Base-by-base conservation (phyloP, 1,284 basidiomycete species). In the Cutaneotrichosporon cavernicola region DNA sequence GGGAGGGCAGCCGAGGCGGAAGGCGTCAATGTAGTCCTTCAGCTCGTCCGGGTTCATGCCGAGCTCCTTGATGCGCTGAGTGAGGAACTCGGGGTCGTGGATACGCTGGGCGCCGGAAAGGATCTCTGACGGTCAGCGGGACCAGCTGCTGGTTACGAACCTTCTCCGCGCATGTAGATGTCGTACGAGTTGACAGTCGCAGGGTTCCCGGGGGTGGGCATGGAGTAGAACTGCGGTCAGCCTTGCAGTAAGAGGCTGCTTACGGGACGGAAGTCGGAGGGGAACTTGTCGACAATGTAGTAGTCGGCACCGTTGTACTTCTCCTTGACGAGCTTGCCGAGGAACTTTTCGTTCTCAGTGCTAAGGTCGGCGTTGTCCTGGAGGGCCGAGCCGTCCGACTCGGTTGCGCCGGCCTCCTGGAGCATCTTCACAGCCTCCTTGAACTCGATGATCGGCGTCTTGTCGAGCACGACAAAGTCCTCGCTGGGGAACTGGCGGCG, bases 151-250 rank as follows among this genome's bases (percentile, higher is more conserved):
- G 38, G 14, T 5, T 22, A 57, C 56, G 11, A 2, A 46, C 56
- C 57, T 81, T 99, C 94, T 14, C 96, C 96, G 49, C 96, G 88
- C 93, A 99, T 97, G 86, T 99, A 98, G 82, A 99, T 98, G 83
- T 99, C 96, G 81, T 99, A 99, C 52, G 96, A 97, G 83, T 99
- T 98, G 62, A 95, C 97, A 62, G 97, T 85, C 18, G 87, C 87
- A 88, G 90, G 87, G 81, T 97, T 88, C 65, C 86, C 83, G 26
- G 94, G 87, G 82, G 97, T 93, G 64, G 93, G 91, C 94, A 97
- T 97, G 47, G 94, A 98, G 83, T 99, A 99, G 84, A 99, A 99
- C 4, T 97, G 97, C 87, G 34, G 85, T 89, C 76, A 58, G 61
- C 13, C 18, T 22, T 16, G 16, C 13, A 22, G 21, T 6, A 5